Conservation (phyloP, 1,139 yeast genomes). For the Williopsis jadinii region DNA sequence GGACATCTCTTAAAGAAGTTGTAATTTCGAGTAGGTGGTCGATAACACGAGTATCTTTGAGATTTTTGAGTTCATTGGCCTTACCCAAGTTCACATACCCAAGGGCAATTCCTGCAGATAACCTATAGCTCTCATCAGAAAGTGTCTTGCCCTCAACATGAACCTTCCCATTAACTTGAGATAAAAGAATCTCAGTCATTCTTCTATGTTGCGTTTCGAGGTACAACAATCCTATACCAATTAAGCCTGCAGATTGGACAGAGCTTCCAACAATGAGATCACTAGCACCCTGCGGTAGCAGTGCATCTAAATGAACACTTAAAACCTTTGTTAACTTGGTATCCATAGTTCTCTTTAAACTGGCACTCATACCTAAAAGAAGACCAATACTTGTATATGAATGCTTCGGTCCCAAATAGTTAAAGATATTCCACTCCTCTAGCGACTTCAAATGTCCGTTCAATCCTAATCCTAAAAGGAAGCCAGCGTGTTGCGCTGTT, state of each 20-base stretch:
- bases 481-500: constrained; percentile 89
- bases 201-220: constrained; percentile 74
- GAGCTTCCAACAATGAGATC: constrained; percentile 77
- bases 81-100: constrained; percentile 85
- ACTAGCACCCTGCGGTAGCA: constrained; percentile 85
- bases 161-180: constrained; percentile 56
- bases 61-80: constrained; percentile 56
- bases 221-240: constrained; percentile 85
- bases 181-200: constrained; percentile 74
- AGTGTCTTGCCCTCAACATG: constrained; percentile 49
- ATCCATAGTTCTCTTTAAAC: constrained; percentile 79
- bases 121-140: constrained; percentile 68
- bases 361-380: constrained; percentile 88
- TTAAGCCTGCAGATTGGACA: constrained; percentile 83
- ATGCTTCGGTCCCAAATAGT: constrained; percentile 87
- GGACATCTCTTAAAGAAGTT: constrained; percentile 59
- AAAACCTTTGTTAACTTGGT: constrained; percentile 81
- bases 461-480: constrained; percentile 83
- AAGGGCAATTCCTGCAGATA: constrained; percentile 83
- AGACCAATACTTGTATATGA: constrained; percentile 80
- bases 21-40: constrained; percentile 59
- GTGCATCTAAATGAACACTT: constrained; percentile 88
- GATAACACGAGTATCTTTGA: constrained; percentile 65
- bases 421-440: constrained; percentile 97
- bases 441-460: constrained; percentile 79